Evolutionary conservation across 306 rosid species (phyloP), one percentile per base, ranked within the genome.

Genomic region (Quercus agrifolia): DNA sequence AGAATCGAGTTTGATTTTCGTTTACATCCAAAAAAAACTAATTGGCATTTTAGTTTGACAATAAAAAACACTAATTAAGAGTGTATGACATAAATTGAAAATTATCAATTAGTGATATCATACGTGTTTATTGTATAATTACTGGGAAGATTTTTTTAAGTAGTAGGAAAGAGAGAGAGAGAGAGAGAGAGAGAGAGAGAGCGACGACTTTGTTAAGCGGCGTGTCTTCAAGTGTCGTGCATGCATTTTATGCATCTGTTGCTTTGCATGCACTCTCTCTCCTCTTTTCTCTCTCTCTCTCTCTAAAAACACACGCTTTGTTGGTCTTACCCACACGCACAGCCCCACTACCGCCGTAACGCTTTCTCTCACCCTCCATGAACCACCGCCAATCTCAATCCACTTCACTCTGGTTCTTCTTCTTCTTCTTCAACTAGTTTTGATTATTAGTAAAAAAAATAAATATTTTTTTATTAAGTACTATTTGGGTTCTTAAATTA

Each of bases 201-300:
- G 85, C 41, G 75, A 83, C 76, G 86, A 83, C 87, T 87, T 49
- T 73, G 85, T 78, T 84, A 78, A 84, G 92, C 88, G 90, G 76
- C 74, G 92, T 79, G 91, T 85, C 83, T 94, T 91, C 96, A 92
- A 90, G 90, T 92, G 94, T 94, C 97, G 93, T 94, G 99, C 99
- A 94, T 94, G 99, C 97, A 92, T 90, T 89, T 92, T 91, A 90
- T 91, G 96, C 90, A 80, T 84, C 91, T 86, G 85, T 84, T 87
- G 82, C 88, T 85, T 91, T 94, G 98, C 98, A 94, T 94, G 98
- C 95, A 93, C 85, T 85, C 83, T 85, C 92, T 85, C 86, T 84
- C 87, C 52, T 46, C 56, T 77, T 55, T 54, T 38, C 74, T 57
- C 44, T 75, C 72, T 33, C 71, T 63, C 73, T 78, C 75, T 76